A percentile compares a stretch with the other conserved stretches of the same genome.
Evolutionary conservation across 1,139 yeast genomes (phyloP).

Genomic region (Candida freyschussii): DNA sequence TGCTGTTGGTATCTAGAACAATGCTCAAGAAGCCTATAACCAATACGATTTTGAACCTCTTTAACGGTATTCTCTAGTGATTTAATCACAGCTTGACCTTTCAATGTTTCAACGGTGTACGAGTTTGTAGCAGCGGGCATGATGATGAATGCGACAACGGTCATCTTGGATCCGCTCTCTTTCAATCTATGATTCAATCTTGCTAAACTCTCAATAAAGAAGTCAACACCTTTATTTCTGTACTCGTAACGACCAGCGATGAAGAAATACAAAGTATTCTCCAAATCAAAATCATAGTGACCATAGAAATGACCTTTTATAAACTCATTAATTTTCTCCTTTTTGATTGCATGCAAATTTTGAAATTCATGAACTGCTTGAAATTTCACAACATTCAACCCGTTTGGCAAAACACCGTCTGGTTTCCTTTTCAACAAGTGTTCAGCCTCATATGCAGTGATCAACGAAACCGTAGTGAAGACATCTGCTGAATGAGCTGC

Average conservation of each 20-base stretch:
- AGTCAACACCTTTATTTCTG: constrained; percentile 95
- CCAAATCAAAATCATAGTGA: constrained; percentile 89
- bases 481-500: constrained; percentile 97
- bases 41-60: constrained; percentile 85
- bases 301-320: constrained; percentile 97
- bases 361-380: constrained; percentile 98
- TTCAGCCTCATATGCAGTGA: constrained; percentile 93
- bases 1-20: constrained; percentile 76
- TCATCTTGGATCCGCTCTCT: constrained; percentile 75
- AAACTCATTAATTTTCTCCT: constrained; percentile 90
- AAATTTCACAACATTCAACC: constrained; percentile 91
- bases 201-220: constrained; percentile 89
- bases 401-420: constrained; percentile 96
- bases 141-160: constrained; percentile 96
- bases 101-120: constrained; percentile 91
- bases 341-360: constrained; percentile 86
- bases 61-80: constrained; percentile 86
- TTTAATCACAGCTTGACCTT: constrained; percentile 93
- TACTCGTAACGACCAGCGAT: constrained; percentile 97
- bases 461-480: constrained; percentile 94
- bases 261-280: constrained; percentile 89
- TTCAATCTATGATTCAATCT: constrained; percentile 85
- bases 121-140: constrained; percentile 97
- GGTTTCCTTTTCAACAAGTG: constrained; percentile 92
- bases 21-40: constrained; percentile 84